Base-by-base conservation (phyloP, 805 yeast species). In the Cyberlindnera euphorbiiphila region DNA sequence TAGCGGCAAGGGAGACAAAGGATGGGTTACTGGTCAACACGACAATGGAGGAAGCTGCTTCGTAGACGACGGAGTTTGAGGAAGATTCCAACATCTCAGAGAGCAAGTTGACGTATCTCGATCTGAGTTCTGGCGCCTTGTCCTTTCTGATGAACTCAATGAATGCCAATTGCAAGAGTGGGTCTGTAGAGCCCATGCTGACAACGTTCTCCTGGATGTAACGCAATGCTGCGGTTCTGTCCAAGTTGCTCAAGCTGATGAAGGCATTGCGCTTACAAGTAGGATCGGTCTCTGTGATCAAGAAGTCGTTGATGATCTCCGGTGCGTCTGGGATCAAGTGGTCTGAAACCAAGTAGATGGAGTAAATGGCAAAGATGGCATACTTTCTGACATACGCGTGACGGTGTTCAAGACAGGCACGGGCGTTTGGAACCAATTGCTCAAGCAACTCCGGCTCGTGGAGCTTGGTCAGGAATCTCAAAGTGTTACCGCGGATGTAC, bases 371-470 rank as follows among this genome's bases (percentile, higher is more conserved):
- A 63, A 91, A 82, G 16, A 87, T 89, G 6, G 98, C 98, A 59
- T 93, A 91, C 62, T 93, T 93, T 60, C 99, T 81, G 46, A 93
- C 98, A 57, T 94, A 93, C 9, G 98, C 95, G 64, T 93, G 98
- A 51, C 98, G 83, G 65, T 93, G 96, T 50, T 86, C 95, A 52
- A 94, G 70, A 66, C 97, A 88, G 41, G 78, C 78, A 54, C 96
- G 78, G 30, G 88, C 89, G 28, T 93, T 81, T 21, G 98, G 96
- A 28, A 93, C 93, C 63, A 93, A 74, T 36, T 97, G 95, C 65
- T 94, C 98, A 58, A 93, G 73, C 47, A 93, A 74, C 61, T 93
- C 98, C 2, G 94, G 83, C 66, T 93, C 98, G 57, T 80, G 83
- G 59, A 93, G 72, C 60, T 93, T 94, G 43, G 91, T 77, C 56